These are phyloP conservation scores for Seminavis robusta DNA, from an alignment of 108 stramenopile genomes.

Conservation along the genomic window DNA sequence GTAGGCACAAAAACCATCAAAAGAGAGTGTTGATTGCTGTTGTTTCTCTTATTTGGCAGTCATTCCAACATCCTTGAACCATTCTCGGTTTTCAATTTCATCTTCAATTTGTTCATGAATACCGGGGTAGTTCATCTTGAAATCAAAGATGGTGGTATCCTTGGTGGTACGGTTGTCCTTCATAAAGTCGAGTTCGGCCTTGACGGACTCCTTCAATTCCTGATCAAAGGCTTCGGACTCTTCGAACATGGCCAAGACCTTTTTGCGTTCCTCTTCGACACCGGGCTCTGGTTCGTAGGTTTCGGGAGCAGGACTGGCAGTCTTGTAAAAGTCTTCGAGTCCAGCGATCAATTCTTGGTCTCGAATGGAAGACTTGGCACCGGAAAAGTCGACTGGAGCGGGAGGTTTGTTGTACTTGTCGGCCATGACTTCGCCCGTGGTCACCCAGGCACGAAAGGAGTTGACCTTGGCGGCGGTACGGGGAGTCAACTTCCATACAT, in stretches of 20 bases:
- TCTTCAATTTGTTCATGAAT: slow-evolving; percentile 84
- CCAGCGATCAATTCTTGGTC: slow-evolving; percentile 72
- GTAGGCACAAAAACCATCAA: no score
- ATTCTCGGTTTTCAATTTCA: slow-evolving; percentile 84
- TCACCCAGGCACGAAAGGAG: slow-evolving; percentile 78
- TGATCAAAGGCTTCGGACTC: slow-evolving; percentile 48
- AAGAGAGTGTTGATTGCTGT: no score
- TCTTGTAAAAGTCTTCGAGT: slow-evolving; percentile 67
- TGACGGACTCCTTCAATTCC: slow-evolving; percentile 56
- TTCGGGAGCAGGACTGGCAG: slow-evolving; percentile 52
- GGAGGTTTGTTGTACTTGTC: slow-evolving; percentile 82
- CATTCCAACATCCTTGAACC: slow-evolving; percentile 90
- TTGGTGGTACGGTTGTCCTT: slow-evolving; percentile 69
- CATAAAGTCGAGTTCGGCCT: slow-evolving; percentile 61
- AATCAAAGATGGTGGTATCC: slow-evolving; percentile 62
- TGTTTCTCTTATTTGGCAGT: no score
- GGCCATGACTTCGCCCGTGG: slow-evolving; percentile 72
- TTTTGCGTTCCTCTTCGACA: slow-evolving; percentile 56
- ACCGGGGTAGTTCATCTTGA: slow-evolving; percentile 84
- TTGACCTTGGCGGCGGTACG: slow-evolving; percentile 68
- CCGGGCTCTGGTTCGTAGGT: slow-evolving; percentile 59
- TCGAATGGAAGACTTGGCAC: slow-evolving; percentile 66
- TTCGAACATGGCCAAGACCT: slow-evolving; percentile 68
- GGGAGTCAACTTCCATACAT: slow-evolving; percentile 75
- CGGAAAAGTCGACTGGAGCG: slow-evolving; percentile 70